These are phyloP conservation scores for Boletus vermiculosoides DNA, from an alignment of 768 basidiomycete genomes.

Conservation along the genomic window DNA sequence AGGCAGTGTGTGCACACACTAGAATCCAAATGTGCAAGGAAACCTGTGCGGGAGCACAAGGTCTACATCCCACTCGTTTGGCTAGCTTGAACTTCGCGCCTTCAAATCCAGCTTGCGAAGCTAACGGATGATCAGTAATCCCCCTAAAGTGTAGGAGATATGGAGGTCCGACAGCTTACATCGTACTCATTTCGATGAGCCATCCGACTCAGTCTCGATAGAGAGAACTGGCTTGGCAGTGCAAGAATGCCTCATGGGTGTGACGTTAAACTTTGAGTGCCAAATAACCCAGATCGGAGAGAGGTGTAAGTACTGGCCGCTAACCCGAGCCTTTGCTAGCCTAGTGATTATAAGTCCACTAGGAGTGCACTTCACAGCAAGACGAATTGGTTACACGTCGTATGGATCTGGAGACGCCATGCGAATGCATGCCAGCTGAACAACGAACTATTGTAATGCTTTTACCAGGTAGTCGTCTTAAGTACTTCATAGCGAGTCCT, in stretches of 20 bases:
- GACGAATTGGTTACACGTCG: neutral
- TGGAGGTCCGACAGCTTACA: neutral
- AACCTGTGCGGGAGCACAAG: neutral
- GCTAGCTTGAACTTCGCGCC: neutral
- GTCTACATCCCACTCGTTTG: neutral
- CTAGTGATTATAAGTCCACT: neutral
- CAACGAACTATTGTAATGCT: neutral
- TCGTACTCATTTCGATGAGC: neutral
- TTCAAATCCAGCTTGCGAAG: neutral
- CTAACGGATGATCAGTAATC: slow-evolving; percentile 2
- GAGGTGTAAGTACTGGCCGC: neutral
- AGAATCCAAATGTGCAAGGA: neutral
- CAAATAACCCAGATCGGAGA: neutral
- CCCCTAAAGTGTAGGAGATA: neutral
- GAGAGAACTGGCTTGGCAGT: neutral
- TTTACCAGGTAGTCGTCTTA: too few relatives aligned
- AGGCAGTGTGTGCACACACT: neutral
- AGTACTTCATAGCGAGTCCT: too few relatives aligned
- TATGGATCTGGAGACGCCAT: neutral
- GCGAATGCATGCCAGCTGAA: neutral
- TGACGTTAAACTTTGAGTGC: neutral
- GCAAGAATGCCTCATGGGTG: neutral
- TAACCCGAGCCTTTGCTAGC: neutral
- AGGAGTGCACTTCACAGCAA: neutral
- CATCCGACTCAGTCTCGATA: neutral